Conservation (phyloP, 2,329 filamentous ascomycete species). For the Pestalotiopsis sp. region DNA sequence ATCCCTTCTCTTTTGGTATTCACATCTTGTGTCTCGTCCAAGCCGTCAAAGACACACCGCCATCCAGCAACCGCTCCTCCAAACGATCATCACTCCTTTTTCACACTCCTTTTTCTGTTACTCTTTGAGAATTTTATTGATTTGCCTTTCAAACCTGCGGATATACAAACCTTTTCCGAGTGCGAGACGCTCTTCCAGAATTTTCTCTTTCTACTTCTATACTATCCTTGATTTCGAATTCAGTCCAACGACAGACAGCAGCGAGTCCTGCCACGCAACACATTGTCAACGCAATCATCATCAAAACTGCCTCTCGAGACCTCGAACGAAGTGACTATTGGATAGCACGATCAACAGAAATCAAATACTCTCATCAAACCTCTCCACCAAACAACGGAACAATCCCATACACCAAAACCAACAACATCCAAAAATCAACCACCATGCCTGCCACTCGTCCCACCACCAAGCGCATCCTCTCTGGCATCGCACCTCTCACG, state of each 20-base stretch:
- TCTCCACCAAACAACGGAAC: background rate
- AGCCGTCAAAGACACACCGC: background rate
- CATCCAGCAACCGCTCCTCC: background rate
- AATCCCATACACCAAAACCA: background rate
- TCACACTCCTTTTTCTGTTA: conserved; percentile 3
- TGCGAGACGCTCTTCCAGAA: background rate
- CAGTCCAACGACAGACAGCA: background rate
- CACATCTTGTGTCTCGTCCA: conserved; percentile 7
- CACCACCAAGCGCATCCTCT: conserved; percentile 10
- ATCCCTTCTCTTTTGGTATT: conserved; percentile 5
- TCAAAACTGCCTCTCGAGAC: background rate
- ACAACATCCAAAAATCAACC: background rate
- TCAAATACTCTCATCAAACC: background rate
- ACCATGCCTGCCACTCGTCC: conserved; percentile 6
- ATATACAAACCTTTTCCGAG: background rate
- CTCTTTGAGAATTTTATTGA: background rate
- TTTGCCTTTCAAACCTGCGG: background rate
- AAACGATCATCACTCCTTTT: conserved; percentile 1
- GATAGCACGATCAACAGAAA: no score
- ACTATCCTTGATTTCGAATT: background rate
- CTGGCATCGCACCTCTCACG: conserved; percentile 6
- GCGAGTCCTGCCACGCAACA: background rate
- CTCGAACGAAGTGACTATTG: background rate
- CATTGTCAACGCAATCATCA: background rate
- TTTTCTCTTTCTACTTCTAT: background rate